Conservation (phyloP, 768 basidiomycete genomes). For the Boletellus emodensis region DNA sequence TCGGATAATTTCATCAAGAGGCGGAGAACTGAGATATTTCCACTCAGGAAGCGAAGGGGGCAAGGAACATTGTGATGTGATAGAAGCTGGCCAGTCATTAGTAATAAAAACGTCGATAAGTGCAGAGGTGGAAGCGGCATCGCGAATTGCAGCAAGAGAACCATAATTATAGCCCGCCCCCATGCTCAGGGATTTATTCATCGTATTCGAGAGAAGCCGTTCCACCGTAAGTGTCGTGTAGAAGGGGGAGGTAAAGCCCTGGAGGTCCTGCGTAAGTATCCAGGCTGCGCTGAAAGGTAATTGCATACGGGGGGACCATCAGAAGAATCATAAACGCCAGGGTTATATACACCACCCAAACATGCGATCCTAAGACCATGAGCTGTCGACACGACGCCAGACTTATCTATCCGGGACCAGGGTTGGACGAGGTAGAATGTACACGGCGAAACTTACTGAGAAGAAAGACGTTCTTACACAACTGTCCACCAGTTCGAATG, state of each 20-base stretch:
- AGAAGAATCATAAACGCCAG: constrained; percentile 51
- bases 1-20: constrained; percentile 61
- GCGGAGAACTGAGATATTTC: constrained; percentile 43
- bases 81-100: constrained; percentile 68
- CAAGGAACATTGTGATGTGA: constrained; percentile 58
- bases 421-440: not conserved
- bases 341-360: constrained; percentile 73
- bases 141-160: constrained; percentile 66
- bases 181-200: constrained; percentile 46
- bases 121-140: constrained; percentile 56
- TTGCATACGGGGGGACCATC: constrained; percentile 61
- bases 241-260: constrained; percentile 78
- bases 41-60: constrained; percentile 45
- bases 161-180: constrained; percentile 48
- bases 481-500: constrained; percentile 68
- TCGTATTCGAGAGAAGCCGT: constrained; percentile 65
- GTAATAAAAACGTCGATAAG: constrained; percentile 79
- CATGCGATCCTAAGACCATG: constrained; percentile 83
- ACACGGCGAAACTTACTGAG: constrained; percentile 55
- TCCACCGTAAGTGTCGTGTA: constrained; percentile 69
- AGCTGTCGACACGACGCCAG: constrained; percentile 72
- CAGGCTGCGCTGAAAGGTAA: not conserved
- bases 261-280: constrained; percentile 4
- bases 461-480: constrained; percentile 80
- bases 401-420: constrained; percentile 58